These are phyloP conservation scores for Oenanthe sinensis DNA, from an alignment of 129 eudicot species.

Conservation along the genomic window DNA sequence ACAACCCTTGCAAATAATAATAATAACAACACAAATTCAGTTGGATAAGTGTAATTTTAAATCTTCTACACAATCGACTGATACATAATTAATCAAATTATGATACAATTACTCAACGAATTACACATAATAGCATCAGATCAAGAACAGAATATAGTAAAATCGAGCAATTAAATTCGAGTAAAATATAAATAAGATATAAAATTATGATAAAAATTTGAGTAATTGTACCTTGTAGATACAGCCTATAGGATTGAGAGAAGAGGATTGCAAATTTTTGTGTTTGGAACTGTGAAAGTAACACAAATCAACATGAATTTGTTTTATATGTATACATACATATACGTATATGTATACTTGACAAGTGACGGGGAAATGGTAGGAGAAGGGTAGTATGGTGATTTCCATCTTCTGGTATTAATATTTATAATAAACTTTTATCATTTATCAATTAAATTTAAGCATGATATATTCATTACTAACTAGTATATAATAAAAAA, in stretches of 20 bases:
- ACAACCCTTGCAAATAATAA: conserved; percentile 33
- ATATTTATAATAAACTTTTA: no score
- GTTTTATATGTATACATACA: no score
- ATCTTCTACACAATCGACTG: conserved; percentile 7
- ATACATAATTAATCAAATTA: conserved; percentile 8
- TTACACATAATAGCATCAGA: conserved; percentile 9
- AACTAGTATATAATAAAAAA: no score
- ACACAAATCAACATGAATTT: neutral
- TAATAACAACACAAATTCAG: neutral
- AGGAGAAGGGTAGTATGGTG: conserved; percentile 3
- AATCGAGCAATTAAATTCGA: neutral
- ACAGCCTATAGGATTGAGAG: neutral
- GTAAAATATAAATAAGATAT: neutral
- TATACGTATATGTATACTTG: neutral
- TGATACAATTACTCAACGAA: neutral
- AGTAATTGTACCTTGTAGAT: conserved; percentile 25
- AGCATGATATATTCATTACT: no score
- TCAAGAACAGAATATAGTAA: conserved; percentile 10
- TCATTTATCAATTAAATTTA: no score
- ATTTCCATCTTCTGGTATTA: neutral
- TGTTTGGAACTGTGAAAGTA: conserved; percentile 40
- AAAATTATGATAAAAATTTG: neutral
- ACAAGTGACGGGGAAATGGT: conserved; percentile 28
- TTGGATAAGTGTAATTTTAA: neutral
- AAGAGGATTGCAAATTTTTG: neutral